A percentile compares a stretch with the other conserved stretches of the same genome.
Evolutionary conservation across 129 eudicot species (phyloP).

Genomic region (Lactuca sativa): DNA sequence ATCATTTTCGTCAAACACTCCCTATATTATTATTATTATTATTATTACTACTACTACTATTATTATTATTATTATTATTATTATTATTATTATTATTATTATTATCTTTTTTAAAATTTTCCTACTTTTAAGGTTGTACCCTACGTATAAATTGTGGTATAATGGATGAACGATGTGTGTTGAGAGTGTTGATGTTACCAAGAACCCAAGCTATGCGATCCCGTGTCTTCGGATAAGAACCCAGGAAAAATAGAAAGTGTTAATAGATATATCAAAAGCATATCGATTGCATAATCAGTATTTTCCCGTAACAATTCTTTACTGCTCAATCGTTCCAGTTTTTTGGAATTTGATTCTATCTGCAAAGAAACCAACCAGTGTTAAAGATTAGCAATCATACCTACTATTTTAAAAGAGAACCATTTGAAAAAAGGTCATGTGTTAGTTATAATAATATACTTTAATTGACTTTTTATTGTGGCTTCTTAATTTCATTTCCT

Average conservation of each 20-base stretch:
- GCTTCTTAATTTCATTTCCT: background rate
- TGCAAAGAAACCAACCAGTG: conserved; percentile 14
- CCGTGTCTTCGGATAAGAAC: conserved; percentile 49
- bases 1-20: too few relatives aligned
- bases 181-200: conserved; percentile 29
- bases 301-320: conserved; percentile 34
- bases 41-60: too few relatives aligned
- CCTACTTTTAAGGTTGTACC: background rate
- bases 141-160: background rate
- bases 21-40: too few relatives aligned
- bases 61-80: too few relatives aligned
- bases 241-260: conserved; percentile 48
- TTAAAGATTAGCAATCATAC: background rate
- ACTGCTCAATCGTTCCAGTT: conserved; percentile 33
- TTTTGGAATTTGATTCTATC: conserved; percentile 31
- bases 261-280: conserved; percentile 40
- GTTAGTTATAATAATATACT: too few relatives aligned
- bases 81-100: too few relatives aligned
- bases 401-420: background rate
- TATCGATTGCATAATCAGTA: conserved; percentile 37
- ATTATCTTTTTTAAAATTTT: background rate
- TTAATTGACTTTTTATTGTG: too few relatives aligned
- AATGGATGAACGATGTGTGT: background rate
- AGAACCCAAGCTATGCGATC: conserved; percentile 41
- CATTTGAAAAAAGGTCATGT: background rate